These are phyloP conservation scores for Coemansia furcata DNA, from an alignment of 192 early-diverging fungal species.

Conservation along the genomic window DNA sequence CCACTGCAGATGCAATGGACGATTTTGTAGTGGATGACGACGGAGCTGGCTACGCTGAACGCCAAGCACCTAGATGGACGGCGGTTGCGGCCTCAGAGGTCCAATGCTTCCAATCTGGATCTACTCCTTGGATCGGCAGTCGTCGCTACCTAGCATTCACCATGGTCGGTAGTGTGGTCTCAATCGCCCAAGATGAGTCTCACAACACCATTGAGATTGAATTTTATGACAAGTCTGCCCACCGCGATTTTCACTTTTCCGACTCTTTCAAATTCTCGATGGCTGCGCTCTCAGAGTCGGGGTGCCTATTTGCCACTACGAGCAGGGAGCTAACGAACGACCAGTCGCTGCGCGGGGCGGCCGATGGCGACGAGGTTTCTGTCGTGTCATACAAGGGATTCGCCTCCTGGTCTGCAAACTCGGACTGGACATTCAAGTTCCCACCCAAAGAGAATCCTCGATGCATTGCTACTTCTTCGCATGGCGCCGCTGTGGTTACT, in stretches of 20 bases:
- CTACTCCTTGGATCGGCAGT: slow-evolving; percentile 61
- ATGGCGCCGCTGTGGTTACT: slow-evolving; percentile 70
- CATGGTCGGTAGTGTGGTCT: slow-evolving; percentile 74
- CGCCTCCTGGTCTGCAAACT: slow-evolving; percentile 66
- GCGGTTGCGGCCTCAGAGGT: slow-evolving; percentile 13
- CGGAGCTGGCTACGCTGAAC: slow-evolving; percentile 63
- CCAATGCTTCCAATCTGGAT: slow-evolving; percentile 78
- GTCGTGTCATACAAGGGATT: slow-evolving; percentile 71
- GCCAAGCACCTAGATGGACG: slow-evolving; percentile 37
- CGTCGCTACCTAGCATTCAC: slow-evolving; percentile 81
- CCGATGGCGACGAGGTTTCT: slow-evolving; percentile 53
- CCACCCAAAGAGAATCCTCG: slow-evolving; percentile 66
- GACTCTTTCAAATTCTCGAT: slow-evolving; percentile 77
- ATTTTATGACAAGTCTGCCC: slow-evolving; percentile 80
- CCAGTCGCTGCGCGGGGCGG: slow-evolving; percentile 53
- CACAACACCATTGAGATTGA: slow-evolving; percentile 82
- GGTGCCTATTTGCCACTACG: slow-evolving; percentile 67
- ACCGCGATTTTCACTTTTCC: slow-evolving; percentile 78
- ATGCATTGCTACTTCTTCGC: slow-evolving; percentile 71
- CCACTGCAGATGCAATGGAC: slow-evolving; percentile 61
- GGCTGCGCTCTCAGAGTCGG: slow-evolving; percentile 68
- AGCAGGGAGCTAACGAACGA: slow-evolving; percentile 44
- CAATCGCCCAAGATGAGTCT: slow-evolving; percentile 62
- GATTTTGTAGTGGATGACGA: slow-evolving; percentile 93
- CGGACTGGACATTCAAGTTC: slow-evolving; percentile 75